These are phyloP conservation scores for Mortierella sp. DNA, from an alignment of 371 early-diverging fungal genomes.

Conservation along the genomic window DNA sequence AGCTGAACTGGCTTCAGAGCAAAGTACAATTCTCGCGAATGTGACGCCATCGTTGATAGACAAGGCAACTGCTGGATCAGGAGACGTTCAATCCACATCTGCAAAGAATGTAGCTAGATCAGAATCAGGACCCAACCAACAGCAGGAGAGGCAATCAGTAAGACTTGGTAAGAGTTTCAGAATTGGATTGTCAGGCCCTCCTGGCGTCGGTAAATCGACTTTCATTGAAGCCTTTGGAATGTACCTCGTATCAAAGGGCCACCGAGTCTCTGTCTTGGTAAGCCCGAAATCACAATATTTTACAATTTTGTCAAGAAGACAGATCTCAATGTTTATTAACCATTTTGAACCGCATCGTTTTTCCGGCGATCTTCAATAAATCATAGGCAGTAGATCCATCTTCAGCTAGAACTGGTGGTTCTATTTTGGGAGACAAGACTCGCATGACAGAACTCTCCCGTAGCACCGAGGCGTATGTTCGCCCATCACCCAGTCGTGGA, in stretches of 20 bases:
- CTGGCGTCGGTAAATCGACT: conserved; percentile 87
- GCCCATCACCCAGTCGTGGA: conserved; percentile 80
- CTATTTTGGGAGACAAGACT: conserved; percentile 87
- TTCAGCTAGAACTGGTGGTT: conserved; percentile 81
- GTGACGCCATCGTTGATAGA: conserved; percentile 16
- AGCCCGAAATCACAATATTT: background rate
- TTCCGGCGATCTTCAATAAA: no score
- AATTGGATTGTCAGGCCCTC: conserved; percentile 82
- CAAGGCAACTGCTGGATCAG: background rate
- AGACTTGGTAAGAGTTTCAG: conserved; percentile 64
- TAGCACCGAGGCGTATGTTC: conserved; percentile 71
- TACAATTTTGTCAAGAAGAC: background rate
- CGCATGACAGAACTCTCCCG: conserved; percentile 78
- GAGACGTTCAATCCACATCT: background rate
- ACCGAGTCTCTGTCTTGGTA: conserved; percentile 81
- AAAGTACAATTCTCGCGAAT: conserved; percentile 19
- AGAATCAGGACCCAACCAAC: background rate
- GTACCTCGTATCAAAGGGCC: conserved; percentile 70
- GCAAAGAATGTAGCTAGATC: background rate
- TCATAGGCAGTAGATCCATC: conserved; percentile 85
- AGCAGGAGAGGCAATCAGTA: conserved; percentile 17
- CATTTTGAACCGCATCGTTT: background rate
- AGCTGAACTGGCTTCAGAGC: conserved; percentile 34
- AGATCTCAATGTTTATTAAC: background rate
- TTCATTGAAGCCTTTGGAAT: conserved; percentile 87